Evolutionary conservation across 306 rosid species (phyloP), one percentile per base, ranked within the genome.

Genomic region (Glycine soja): DNA sequence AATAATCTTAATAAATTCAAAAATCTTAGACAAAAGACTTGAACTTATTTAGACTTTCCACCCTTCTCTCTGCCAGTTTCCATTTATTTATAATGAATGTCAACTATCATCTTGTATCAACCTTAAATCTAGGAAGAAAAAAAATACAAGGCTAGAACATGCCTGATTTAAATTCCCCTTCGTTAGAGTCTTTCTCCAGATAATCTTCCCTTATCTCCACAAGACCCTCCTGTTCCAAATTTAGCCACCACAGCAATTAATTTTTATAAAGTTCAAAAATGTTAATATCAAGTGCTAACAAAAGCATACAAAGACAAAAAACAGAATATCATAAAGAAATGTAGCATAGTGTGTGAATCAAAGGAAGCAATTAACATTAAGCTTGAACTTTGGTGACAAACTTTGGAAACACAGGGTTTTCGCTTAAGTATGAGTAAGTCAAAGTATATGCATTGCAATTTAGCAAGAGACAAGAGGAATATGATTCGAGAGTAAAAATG

Each of bases 161-260:
- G 74, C 98, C 95, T 84, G 91, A 61, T 81, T 85, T 80, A 76
- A 87, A 77, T 68, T 85, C 89, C 18, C 58, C 79, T 50, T 80
- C 70, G 5, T 52, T 10, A 16, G 87, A 80, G 56, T 48, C 86
- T 66, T 85, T 86, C 86, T 91, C 97, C 86, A 68, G 82, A 71
- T 92, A 91, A 71, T 92, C 97, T 88, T 92, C 98, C 74, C 79
- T 76, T 77, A 95, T 95, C 86, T 92, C 96, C 76, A 91, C 88
- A 53, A 95, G 85, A 64, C 93, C 97, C 76, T 90, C 97, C 97
- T 92, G 82, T 70, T 51, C 78, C 75, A 80, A 43, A 76, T 65
- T 47, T 47, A 74, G 54, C 36, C 51, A 36, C 59, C 34, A 74
- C 42, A 69, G 3, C 9, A 24, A 48, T 62, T 36, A 72, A 73